phyloP scores from a whole-genome alignment of 2,329 filamentous ascomycete genomes.

The Ophiocordyceps camponoti-leonardi region DNA sequence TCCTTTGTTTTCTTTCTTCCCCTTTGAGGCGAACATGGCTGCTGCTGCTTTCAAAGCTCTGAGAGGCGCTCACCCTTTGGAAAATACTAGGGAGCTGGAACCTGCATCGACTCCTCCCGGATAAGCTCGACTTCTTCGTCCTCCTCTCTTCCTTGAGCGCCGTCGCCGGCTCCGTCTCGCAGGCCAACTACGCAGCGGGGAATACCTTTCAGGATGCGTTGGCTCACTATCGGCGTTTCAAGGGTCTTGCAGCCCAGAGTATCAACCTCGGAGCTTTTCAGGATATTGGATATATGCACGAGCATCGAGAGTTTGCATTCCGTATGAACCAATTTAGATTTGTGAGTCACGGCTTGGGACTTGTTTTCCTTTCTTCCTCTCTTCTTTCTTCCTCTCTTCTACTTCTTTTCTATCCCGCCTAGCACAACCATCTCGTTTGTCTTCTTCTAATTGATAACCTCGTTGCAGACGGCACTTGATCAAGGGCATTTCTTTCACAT shows the following conservation, averaged over 20 bases:
- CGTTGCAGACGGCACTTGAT: neutral
- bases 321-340: neutral
- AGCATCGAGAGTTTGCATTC: neutral
- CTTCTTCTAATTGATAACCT: no score
- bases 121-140: slow-evolving; percentile 2
- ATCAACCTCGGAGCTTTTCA: neutral
- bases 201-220: slow-evolving; percentile 2
- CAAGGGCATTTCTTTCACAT: neutral
- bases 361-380: no score
- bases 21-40: no score
- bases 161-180: neutral
- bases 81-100: neutral
- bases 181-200: slow-evolving; percentile 3
- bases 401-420: no score
- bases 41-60: no score
- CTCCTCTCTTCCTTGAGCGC: slow-evolving; percentile 1
- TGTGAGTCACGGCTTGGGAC: no score
- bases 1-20: no score
- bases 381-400: no score
- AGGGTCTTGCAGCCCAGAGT: neutral
- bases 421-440: no score
- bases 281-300: neutral
- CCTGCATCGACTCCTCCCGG: slow-evolving; percentile 1
- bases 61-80: no score
- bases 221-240: neutral